A percentile compares a stretch with the other conserved stretches of the same genome.
These are phyloP conservation scores for Ophiostoma novo-ulmi DNA, from an alignment of 2,329 filamentous ascomycete species.

Conservation along the genomic window DNA sequence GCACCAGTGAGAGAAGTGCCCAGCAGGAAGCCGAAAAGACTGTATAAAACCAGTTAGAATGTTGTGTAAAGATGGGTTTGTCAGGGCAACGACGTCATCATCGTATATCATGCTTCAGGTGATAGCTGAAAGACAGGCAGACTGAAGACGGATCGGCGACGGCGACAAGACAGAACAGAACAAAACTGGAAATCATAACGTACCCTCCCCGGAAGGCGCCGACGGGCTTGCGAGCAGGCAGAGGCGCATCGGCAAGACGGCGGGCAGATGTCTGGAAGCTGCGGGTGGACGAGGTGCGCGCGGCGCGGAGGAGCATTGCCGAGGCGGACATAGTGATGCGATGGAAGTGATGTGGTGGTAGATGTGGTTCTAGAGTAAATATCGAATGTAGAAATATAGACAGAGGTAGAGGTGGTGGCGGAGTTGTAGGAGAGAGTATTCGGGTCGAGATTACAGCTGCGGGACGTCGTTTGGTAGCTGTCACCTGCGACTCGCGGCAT, in stretches of 20 bases:
- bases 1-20: conserved; percentile 74
- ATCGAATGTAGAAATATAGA: not conserved
- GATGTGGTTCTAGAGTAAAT: not conserved
- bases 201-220: conserved; percentile 59
- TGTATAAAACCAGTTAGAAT: conserved; percentile 36
- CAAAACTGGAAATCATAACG: not conserved
- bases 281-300: conserved; percentile 35
- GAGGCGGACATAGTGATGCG: conserved; percentile 42
- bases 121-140: not conserved
- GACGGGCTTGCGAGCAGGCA: conserved; percentile 54
- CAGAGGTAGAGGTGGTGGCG: not conserved
- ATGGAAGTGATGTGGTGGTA: not conserved
- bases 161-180: not conserved
- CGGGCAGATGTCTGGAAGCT: conserved; percentile 49
- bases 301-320: conserved; percentile 38
- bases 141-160: not conserved
- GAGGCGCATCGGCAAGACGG: conserved; percentile 43
- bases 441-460: not conserved
- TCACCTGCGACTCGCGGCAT: conserved; percentile 2
- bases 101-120: too few species aligned
- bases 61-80: not conserved
- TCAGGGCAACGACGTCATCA: not conserved
- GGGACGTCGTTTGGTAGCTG: not conserved
- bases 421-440: not conserved
- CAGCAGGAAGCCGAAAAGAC: conserved; percentile 85